Percentiles rank a stretch among this genome's conserved stretches.
These are phyloP conservation scores for Glycyrrhiza uralensis DNA, from an alignment of 306 rosid species.

Conservation along the genomic window DNA sequence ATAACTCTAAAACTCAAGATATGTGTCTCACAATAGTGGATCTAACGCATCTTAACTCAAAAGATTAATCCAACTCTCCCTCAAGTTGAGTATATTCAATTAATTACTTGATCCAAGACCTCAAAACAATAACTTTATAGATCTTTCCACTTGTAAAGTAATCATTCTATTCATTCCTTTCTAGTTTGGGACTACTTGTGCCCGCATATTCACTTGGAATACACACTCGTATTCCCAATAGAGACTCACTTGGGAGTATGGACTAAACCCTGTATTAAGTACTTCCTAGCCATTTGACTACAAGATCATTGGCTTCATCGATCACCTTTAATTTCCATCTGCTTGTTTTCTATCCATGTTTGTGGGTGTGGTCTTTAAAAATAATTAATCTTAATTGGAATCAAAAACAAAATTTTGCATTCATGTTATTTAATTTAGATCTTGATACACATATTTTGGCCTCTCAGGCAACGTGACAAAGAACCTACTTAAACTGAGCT, in stretches of 20 bases:
- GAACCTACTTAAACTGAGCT: neutral
- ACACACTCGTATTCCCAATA: neutral
- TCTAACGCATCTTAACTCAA: neutral
- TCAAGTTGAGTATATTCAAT: neutral
- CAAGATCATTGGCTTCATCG: neutral
- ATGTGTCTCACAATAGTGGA: too few relatives aligned
- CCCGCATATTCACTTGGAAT: neutral
- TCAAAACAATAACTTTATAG: neutral
- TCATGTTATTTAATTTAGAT: neutral
- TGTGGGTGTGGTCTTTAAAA: neutral
- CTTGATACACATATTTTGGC: neutral
- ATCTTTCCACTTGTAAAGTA: neutral
- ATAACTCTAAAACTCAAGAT: too few relatives aligned
- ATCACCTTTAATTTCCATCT: neutral
- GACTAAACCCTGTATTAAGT: neutral
- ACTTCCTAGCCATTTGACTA: neutral
- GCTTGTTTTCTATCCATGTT: neutral
- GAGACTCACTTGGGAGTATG: neutral
- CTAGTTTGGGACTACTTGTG: neutral
- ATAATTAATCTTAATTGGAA: neutral
- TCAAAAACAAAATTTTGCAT: neutral
- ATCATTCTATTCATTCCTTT: neutral
- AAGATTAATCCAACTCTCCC: too few relatives aligned
- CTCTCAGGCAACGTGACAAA: neutral
- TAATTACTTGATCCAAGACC: neutral